Conservation (phyloP, 1,284 basidiomycete species). For the Ustilago cynodontis region DNA sequence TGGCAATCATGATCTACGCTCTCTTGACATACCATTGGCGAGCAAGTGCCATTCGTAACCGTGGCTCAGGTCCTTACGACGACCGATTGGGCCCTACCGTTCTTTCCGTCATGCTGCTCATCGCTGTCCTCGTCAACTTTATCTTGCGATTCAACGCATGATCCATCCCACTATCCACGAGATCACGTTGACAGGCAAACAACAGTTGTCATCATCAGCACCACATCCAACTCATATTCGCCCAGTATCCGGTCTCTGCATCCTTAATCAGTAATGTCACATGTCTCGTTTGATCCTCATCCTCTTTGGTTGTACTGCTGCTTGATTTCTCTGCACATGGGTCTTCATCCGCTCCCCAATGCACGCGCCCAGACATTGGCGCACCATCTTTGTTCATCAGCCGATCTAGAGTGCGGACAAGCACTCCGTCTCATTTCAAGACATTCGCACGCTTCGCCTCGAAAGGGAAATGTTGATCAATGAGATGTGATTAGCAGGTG, state of each 20-base stretch:
- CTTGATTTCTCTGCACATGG: not conserved
- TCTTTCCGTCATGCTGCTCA: constrained; percentile 67
- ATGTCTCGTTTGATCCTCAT: not conserved
- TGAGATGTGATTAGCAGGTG: no score
- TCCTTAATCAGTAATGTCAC: not conserved
- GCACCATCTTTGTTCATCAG: no score
- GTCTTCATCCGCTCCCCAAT: no score
- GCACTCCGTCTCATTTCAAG: no score
- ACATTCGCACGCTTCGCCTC: no score
- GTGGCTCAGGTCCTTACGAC: constrained; percentile 94
- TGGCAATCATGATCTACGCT: constrained; percentile 96
- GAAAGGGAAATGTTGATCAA: no score
- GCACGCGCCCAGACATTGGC: no score
- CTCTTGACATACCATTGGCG: constrained; percentile 96
- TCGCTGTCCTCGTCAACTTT: constrained; percentile 70
- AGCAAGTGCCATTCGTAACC: constrained; percentile 88
- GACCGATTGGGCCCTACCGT: constrained; percentile 79
- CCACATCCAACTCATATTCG: not conserved
- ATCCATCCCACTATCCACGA: not conserved
- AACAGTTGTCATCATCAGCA: not conserved
- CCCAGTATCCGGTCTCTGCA: not conserved
- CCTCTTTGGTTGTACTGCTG: not conserved
- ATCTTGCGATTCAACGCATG: constrained; percentile 66
- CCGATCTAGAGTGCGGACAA: no score
- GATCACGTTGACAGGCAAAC: not conserved